A percentile compares a stretch with the other conserved stretches of the same genome.
Evolutionary conservation across 805 yeast species (phyloP).

Genomic region (Ogataea kodamae): DNA sequence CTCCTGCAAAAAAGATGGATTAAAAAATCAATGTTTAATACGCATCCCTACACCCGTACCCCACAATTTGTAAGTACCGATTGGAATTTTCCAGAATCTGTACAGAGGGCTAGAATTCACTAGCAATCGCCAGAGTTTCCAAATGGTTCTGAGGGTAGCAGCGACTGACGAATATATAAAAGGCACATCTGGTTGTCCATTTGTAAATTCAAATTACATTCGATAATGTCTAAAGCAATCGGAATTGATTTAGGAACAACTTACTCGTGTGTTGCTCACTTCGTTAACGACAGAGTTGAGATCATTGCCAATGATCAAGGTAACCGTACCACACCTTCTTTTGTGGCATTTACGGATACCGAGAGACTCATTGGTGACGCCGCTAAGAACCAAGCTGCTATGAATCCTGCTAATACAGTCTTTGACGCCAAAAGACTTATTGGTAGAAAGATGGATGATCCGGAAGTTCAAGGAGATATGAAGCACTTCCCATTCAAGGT

Average conservation of each 20-base stretch:
- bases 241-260: conserved; percentile 88
- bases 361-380: conserved; percentile 96
- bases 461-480: conserved; percentile 77
- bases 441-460: conserved; percentile 82
- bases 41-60: conserved; percentile 9
- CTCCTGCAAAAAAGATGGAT: conserved; percentile 5
- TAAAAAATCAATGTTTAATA: background rate
- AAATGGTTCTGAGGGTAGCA: conserved; percentile 2
- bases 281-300: conserved; percentile 88
- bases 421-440: conserved; percentile 90
- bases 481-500: conserved; percentile 86
- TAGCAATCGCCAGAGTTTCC: conserved; percentile 10
- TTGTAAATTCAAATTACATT: conserved; percentile 2
- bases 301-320: conserved; percentile 98
- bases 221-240: conserved; percentile 48
- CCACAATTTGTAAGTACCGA: conserved; percentile 5
- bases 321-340: conserved; percentile 96
- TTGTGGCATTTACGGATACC: conserved; percentile 88
- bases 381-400: conserved; percentile 95
- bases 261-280: conserved; percentile 94
- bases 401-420: conserved; percentile 87
- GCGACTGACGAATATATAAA: conserved; percentile 5
- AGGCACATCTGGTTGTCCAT: conserved; percentile 1
- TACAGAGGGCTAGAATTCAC: conserved; percentile 4
- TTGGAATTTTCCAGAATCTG: conserved; percentile 9